These are phyloP conservation scores for Entrophospora sp. DNA, from an alignment of 192 early-diverging fungal genomes.

Conservation along the genomic window DNA sequence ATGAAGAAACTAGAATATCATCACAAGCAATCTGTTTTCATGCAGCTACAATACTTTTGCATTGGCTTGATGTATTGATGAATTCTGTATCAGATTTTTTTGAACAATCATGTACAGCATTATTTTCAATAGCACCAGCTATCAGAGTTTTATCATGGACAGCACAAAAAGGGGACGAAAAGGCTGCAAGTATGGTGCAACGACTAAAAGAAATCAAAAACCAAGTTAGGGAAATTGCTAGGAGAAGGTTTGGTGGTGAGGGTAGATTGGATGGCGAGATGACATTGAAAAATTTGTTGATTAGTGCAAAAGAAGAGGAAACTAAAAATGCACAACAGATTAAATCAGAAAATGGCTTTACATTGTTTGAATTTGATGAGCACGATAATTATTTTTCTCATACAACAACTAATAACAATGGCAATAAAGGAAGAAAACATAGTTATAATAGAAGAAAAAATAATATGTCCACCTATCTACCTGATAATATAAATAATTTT, in stretches of 20 bases:
- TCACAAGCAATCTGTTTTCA: conserved; percentile 20
- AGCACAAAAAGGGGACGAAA: conserved; percentile 16
- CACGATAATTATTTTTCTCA: not conserved
- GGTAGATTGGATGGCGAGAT: conserved; percentile 19
- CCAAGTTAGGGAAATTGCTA: conserved; percentile 12
- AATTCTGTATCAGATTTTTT: conserved; percentile 12
- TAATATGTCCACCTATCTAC: not conserved
- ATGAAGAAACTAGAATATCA: not conserved
- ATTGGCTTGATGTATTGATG: conserved; percentile 19
- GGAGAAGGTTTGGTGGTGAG: conserved; percentile 2
- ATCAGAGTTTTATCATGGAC: conserved; percentile 19
- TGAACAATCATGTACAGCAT: conserved; percentile 19
- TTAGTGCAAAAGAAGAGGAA: not conserved
- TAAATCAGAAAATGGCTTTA: not conserved
- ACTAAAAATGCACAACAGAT: not conserved
- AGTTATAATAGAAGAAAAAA: not conserved
- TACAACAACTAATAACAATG: not conserved
- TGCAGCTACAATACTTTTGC: conserved; percentile 19
- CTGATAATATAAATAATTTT: not conserved
- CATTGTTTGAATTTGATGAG: not conserved
- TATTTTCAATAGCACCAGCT: conserved; percentile 16
- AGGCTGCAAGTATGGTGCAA: conserved; percentile 13
- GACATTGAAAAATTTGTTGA: conserved; percentile 4
- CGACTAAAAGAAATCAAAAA: conserved; percentile 18
- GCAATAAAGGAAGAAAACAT: not conserved